Conservation (phyloP, 768 basidiomycete species). For the Podaxis rugospora region DNA sequence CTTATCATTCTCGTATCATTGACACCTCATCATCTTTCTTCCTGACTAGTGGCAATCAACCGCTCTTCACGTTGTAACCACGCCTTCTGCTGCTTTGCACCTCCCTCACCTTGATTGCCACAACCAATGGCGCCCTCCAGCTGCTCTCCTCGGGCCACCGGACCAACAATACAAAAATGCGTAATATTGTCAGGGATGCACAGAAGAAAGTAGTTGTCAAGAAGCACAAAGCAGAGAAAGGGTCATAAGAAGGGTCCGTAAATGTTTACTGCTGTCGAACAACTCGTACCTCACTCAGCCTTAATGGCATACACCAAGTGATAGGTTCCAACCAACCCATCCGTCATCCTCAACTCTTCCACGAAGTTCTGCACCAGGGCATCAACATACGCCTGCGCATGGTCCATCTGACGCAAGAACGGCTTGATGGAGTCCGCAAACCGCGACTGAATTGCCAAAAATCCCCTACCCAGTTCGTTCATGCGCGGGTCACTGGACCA, state of each 20-base stretch:
- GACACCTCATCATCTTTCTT: slow-evolving; percentile 1
- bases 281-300: background rate
- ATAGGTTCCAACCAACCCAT: slow-evolving; percentile 45
- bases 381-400: slow-evolving; percentile 30
- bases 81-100: background rate
- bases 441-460: slow-evolving; percentile 31
- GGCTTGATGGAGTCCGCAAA: slow-evolving; percentile 48
- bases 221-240: background rate
- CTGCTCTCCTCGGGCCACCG: background rate
- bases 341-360: slow-evolving; percentile 40
- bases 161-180: background rate
- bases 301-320: slow-evolving; percentile 44
- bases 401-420: slow-evolving; percentile 38
- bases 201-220: background rate
- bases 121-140: background rate
- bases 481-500: slow-evolving; percentile 38
- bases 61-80: slow-evolving; percentile 9
- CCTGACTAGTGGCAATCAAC: background rate
- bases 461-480: slow-evolving; percentile 35
- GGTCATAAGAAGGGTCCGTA: background rate
- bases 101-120: background rate
- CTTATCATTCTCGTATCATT: background rate
- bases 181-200: background rate
- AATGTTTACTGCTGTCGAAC: background rate
- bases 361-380: slow-evolving; percentile 36